phyloP scores from a whole-genome alignment of 202 grass and related monocot genomes.

The Cymbopogon flexuosus region DNA sequence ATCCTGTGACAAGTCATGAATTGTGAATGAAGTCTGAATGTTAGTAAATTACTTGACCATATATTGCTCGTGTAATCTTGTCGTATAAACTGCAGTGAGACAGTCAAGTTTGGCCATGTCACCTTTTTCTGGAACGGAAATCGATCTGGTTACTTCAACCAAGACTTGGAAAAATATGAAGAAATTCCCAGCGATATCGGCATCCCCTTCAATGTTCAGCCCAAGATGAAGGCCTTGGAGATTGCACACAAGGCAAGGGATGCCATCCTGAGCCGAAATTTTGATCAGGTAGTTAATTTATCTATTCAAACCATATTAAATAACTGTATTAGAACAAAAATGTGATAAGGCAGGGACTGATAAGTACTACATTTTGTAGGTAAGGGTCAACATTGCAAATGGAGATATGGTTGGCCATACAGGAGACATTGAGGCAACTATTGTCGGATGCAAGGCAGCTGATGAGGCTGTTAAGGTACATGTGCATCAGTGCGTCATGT shows the following conservation, averaged over 20 bases:
- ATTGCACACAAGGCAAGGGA: conserved; percentile 49
- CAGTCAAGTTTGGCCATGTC: conserved; percentile 60
- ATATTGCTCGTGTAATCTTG: background rate
- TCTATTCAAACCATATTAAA: background rate
- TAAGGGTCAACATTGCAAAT: conserved; percentile 66
- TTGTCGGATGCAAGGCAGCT: conserved; percentile 54
- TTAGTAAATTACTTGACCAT: background rate
- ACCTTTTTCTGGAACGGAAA: conserved; percentile 74
- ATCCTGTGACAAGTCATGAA: background rate
- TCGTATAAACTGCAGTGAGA: conserved; percentile 35
- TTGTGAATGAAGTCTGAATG: background rate
- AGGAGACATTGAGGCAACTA: conserved; percentile 62
- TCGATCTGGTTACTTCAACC: conserved; percentile 57
- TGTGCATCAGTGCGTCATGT: background rate
- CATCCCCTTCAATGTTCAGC: conserved; percentile 52
- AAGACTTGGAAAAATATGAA: conserved; percentile 45
- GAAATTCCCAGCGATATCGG: conserved; percentile 55
- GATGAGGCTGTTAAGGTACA: conserved; percentile 68
- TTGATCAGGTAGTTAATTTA: conserved; percentile 34
- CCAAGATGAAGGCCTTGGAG: conserved; percentile 61
- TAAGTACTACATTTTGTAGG: conserved; percentile 26
- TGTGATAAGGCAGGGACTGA: background rate
- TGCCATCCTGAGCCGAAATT: conserved; percentile 52
- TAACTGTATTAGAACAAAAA: background rate
- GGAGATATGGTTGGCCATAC: conserved; percentile 76